A percentile compares a stretch with the other conserved stretches of the same genome.
Evolutionary conservation across 345 rosid species (phyloP).

Genomic region (Turnera subulata): DNA sequence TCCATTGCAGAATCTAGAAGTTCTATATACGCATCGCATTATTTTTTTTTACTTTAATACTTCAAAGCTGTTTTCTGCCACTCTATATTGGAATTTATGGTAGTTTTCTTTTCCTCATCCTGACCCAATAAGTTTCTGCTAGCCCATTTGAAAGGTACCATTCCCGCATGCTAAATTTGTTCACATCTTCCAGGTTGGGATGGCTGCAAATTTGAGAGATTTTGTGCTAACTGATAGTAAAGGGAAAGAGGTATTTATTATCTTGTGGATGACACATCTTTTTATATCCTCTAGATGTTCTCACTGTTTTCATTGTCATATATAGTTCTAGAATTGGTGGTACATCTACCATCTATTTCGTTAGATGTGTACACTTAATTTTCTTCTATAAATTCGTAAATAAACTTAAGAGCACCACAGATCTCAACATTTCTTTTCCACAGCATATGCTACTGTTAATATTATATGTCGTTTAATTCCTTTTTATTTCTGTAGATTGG

Average conservation of each 20-base stretch:
- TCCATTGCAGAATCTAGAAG: no score
- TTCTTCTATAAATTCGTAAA: neutral
- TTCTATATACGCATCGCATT: no score
- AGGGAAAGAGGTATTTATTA: slow-evolving; percentile 57
- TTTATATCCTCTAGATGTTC: no score
- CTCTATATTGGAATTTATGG: neutral
- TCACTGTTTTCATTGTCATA: neutral
- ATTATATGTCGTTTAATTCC: neutral
- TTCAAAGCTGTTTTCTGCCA: neutral
- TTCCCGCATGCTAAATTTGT: slow-evolving; percentile 1
- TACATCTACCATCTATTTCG: neutral
- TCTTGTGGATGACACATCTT: no score
- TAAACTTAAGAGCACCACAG: no score
- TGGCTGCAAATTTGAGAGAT: slow-evolving; percentile 87
- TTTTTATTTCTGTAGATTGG: neutral
- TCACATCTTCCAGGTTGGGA: slow-evolving; percentile 51
- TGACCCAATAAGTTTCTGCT: slow-evolving; percentile 1
- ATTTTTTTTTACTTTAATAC: no score
- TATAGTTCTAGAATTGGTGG: neutral
- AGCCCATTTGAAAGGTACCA: neutral
- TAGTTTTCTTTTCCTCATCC: neutral
- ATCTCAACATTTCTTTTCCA: no score
- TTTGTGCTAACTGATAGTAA: slow-evolving; percentile 54
- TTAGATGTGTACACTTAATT: neutral
- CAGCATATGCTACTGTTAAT: no score